Evolutionary conservation across 495 filamentous ascomycete genomes (phyloP).

Genomic region (Aspergillus conjunctus): DNA sequence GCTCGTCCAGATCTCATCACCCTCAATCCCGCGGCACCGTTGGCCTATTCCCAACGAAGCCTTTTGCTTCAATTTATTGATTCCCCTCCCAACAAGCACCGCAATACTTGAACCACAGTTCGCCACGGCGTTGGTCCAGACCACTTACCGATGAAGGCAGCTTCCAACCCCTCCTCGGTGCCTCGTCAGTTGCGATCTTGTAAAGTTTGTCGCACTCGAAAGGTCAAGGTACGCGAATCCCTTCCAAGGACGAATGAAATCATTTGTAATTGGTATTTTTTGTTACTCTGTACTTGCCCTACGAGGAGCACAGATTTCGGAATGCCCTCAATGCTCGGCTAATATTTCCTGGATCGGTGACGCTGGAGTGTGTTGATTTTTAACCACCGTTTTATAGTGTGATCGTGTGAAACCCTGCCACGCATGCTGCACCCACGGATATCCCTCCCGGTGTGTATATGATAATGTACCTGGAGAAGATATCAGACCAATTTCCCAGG

Average conservation of each 20-base stretch:
- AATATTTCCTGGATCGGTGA: background rate
- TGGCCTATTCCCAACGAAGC: constrained; percentile 31
- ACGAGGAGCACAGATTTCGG: too few species aligned
- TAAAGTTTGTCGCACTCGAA: constrained; percentile 48
- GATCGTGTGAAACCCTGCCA: constrained; percentile 51
- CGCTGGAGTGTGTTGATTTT: background rate
- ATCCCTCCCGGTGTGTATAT: constrained; percentile 49
- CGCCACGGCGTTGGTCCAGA: constrained; percentile 24
- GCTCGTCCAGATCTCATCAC: constrained; percentile 37
- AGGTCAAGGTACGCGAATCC: constrained; percentile 44
- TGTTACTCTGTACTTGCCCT: too few species aligned
- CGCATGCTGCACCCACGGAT: constrained; percentile 51
- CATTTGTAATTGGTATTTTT: too few species aligned
- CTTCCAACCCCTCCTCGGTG: constrained; percentile 22
- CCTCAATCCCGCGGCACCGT: constrained; percentile 36
- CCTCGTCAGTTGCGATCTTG: constrained; percentile 47
- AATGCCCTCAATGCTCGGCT: constrained; percentile 10
- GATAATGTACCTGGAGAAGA: constrained; percentile 41
- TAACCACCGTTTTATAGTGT: constrained; percentile 31
- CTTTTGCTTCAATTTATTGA: constrained; percentile 13
- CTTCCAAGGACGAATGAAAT: too few species aligned
- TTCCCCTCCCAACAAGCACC: constrained; percentile 16
- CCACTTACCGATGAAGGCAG: constrained; percentile 26
- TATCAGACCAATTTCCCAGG: constrained; percentile 43
- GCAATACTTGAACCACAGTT: constrained; percentile 20